Percentiles rank a stretch among this genome's conserved stretches.
phyloP scores from a whole-genome alignment of 2,329 filamentous ascomycete species.

The Penicillium decumbens region DNA sequence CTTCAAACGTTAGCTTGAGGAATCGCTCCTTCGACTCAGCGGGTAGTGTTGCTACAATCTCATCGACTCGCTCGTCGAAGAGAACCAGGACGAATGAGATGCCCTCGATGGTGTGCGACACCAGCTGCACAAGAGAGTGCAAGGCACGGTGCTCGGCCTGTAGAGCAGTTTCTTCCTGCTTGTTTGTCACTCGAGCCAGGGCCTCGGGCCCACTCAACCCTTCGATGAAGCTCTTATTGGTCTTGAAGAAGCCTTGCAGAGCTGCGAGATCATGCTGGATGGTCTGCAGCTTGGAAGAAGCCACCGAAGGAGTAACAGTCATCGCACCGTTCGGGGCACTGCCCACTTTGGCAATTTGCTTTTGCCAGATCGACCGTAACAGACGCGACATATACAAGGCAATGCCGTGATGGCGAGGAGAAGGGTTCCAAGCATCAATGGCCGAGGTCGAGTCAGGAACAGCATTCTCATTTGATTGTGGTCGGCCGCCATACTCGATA shows the following conservation, averaged over 20 bases:
- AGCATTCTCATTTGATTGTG: constrained; percentile 74
- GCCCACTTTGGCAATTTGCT: constrained; percentile 61
- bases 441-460: constrained; percentile 58
- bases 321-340: constrained; percentile 56
- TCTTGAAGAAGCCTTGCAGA: constrained; percentile 73
- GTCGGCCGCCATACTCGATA: constrained; percentile 86
- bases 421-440: constrained; percentile 79
- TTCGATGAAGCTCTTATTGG: constrained; percentile 89
- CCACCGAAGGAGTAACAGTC: constrained; percentile 63
- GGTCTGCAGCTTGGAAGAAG: constrained; percentile 62
- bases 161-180: constrained; percentile 85
- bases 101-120: constrained; percentile 88
- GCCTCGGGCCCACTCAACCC: constrained; percentile 88
- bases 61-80: constrained; percentile 86
- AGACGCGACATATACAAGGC: constrained; percentile 82
- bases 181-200: constrained; percentile 68
- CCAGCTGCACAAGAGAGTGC: constrained; percentile 76
- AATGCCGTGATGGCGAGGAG: constrained; percentile 82
- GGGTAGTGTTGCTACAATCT: constrained; percentile 75
- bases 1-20: constrained; percentile 76
- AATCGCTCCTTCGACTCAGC: constrained; percentile 65
- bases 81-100: constrained; percentile 94
- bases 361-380: constrained; percentile 84
- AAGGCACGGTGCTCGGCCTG: constrained; percentile 93
- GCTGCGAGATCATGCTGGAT: constrained; percentile 78